Evolutionary conservation across 1,284 basidiomycete species (phyloP).

Genomic region (Pyrrhoderma noxium): DNA sequence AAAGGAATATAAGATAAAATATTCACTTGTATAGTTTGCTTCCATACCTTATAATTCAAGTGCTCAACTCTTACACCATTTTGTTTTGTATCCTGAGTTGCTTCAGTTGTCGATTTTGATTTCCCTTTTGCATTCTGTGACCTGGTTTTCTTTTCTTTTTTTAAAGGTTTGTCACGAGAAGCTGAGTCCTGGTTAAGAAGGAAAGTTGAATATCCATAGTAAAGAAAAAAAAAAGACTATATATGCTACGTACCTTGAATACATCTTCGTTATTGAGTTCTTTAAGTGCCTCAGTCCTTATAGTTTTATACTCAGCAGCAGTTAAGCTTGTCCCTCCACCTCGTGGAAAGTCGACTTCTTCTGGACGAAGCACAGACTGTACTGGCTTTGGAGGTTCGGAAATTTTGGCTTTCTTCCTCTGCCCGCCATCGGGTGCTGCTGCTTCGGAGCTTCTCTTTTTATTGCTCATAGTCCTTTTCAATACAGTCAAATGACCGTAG

Average conservation of each 20-base stretch:
- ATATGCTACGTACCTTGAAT: slow-evolving; percentile 42
- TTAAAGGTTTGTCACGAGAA: slow-evolving; percentile 25
- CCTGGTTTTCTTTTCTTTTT: slow-evolving; percentile 22
- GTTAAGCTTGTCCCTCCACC: slow-evolving; percentile 83
- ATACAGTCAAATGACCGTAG: too few relatives aligned
- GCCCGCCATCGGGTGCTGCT: background rate
- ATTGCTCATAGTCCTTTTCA: background rate
- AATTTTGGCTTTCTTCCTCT: slow-evolving; percentile 11
- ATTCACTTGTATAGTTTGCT: background rate
- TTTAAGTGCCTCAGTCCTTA: slow-evolving; percentile 76
- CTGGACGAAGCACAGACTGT: slow-evolving; percentile 42
- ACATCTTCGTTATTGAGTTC: slow-evolving; percentile 78
- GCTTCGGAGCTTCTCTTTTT: slow-evolving; percentile 12
- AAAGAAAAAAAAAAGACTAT: background rate
- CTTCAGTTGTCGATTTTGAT: slow-evolving; percentile 7
- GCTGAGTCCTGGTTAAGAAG: slow-evolving; percentile 20
- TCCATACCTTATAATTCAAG: slow-evolving; percentile 84
- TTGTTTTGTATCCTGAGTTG: slow-evolving; percentile 24
- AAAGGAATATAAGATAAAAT: background rate
- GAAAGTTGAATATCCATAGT: background rate
- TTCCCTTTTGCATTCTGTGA: slow-evolving; percentile 2
- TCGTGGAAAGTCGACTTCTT: slow-evolving; percentile 92
- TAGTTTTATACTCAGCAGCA: slow-evolving; percentile 84
- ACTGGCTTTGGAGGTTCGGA: slow-evolving; percentile 3
- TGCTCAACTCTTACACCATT: slow-evolving; percentile 75